Conservation (phyloP, 352 stramenopile species). For the Phytophthora pistaciae region DNA sequence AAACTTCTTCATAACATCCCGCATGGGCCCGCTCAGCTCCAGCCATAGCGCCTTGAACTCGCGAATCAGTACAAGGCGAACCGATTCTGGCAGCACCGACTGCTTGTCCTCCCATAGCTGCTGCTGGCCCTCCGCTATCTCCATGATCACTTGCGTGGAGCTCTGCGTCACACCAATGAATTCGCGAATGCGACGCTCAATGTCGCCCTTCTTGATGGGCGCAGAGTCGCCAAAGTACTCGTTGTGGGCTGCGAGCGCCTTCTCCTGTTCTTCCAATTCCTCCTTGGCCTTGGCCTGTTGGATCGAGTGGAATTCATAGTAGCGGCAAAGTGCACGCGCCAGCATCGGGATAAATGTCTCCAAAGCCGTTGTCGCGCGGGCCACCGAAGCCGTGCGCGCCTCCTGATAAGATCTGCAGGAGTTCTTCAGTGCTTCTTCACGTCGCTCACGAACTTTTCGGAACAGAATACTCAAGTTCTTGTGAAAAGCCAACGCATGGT, state of each 20-base stretch:
- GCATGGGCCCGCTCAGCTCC: slow-evolving; percentile 55
- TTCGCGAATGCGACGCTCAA: slow-evolving; percentile 72
- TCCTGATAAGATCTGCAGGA: slow-evolving; percentile 39
- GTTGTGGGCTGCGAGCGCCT: slow-evolving; percentile 51
- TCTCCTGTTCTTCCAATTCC: slow-evolving; percentile 56
- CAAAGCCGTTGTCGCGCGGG: slow-evolving; percentile 44
- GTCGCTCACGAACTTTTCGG: slow-evolving; percentile 37
- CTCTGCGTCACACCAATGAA: slow-evolving; percentile 62
- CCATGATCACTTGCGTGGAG: slow-evolving; percentile 61
- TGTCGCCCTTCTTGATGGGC: slow-evolving; percentile 69
- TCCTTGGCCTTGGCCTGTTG: slow-evolving; percentile 58
- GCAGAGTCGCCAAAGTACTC: slow-evolving; percentile 75
- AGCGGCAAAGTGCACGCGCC: slow-evolving; percentile 43
- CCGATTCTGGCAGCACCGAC: slow-evolving; percentile 36
- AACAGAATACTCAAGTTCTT: slow-evolving; percentile 45
- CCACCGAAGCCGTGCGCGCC: slow-evolving; percentile 29
- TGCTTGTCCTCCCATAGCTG: slow-evolving; percentile 63
- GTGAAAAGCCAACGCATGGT: slow-evolving; percentile 42
- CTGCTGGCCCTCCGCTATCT: slow-evolving; percentile 62
- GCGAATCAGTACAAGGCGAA: slow-evolving; percentile 45
- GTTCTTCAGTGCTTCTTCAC: slow-evolving; percentile 35
- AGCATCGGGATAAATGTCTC: slow-evolving; percentile 59
- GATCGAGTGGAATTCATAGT: slow-evolving; percentile 73
- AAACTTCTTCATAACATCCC: slow-evolving; percentile 57
- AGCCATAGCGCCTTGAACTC: slow-evolving; percentile 63